Conservation (phyloP, 306 rosid species). For the Echinosophora koreensis region DNA sequence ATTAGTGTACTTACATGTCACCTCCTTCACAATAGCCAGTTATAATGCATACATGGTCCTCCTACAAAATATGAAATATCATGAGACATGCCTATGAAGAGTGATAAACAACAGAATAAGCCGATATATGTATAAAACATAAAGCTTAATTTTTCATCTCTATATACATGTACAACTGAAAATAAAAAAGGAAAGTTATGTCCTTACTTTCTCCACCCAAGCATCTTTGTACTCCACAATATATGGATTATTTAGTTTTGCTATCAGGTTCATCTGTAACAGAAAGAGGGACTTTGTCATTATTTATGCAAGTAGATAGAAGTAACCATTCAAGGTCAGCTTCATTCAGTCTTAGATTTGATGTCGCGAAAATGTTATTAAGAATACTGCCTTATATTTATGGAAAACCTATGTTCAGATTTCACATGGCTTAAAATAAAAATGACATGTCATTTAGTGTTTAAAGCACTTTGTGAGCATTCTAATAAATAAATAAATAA, state of each 20-base stretch:
- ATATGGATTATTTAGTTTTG: slow-evolving; percentile 84
- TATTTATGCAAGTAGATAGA: slow-evolving; percentile 11
- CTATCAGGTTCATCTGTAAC: slow-evolving; percentile 87
- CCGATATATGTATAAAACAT: slow-evolving; percentile 4
- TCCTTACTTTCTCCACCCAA: slow-evolving; percentile 95
- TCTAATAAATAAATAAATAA: no score
- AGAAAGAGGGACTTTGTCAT: slow-evolving; percentile 40
- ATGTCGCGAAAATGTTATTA: neutral
- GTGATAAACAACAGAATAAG: slow-evolving; percentile 29
- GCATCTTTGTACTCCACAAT: slow-evolving; percentile 95
- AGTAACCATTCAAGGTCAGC: slow-evolving; percentile 28
- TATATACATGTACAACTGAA: slow-evolving; percentile 29
- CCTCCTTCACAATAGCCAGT: slow-evolving; percentile 90
- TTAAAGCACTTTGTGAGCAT: slow-evolving; percentile 34
- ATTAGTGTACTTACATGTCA: slow-evolving; percentile 60
- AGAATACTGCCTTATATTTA: neutral
- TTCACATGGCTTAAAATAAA: slow-evolving; percentile 24
- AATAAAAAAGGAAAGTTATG: neutral
- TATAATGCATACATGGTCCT: slow-evolving; percentile 76
- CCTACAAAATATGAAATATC: slow-evolving; percentile 61
- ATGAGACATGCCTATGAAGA: slow-evolving; percentile 37
- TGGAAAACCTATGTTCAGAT: slow-evolving; percentile 33
- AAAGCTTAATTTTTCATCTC: slow-evolving; percentile 34
- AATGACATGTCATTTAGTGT: slow-evolving; percentile 9
- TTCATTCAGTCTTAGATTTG: slow-evolving; percentile 11